Base-by-base conservation (phyloP, 768 basidiomycete species). In the Trametes meyenii region DNA sequence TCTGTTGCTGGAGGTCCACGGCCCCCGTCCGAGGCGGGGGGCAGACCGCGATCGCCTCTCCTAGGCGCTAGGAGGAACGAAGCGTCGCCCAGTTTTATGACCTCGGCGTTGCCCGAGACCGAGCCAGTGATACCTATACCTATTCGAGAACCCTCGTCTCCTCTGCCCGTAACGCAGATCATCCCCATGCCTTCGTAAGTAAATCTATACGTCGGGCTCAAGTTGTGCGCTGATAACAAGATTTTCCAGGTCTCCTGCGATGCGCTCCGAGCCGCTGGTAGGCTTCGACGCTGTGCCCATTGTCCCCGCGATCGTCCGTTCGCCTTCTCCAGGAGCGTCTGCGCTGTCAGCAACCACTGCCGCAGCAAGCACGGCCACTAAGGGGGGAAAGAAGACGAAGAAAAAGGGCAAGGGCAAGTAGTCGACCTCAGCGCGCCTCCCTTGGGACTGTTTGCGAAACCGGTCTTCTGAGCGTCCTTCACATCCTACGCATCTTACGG, bases 371-470 rank as follows among this genome's bases (percentile, higher is more conserved):
- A 46, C 39, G 40, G 16, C 29, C 1, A 53, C 62, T 12, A 67
- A 59, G 55, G 60, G 53, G 5, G 44, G 44, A 35, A 67, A 67
- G 62, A 65, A 65, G 53, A 55, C 50, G 16, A 67, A 65, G 55
- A 65, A 65, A 45, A 63, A 63, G 39, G 51, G 53, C n/a, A 54
- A 63, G 35, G 54, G 33, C 16, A 58, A 58, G 40, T 58, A 50
- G 39, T 33, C 29, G 29, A 33, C 29, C 29, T 33, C 8, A 33
- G 8, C 8, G 29, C 29, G 8, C 29, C 29, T 8, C 8, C 29
- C 29, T 33, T 33, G 4, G 29, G 29, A 33, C 43, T 17, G 43
- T 44, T n/a, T 19, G 43, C 40, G n/a, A 44, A 19, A 19, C 12
- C 11, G 46, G 23, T 4, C 11, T 13, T 12, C 40, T 12, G 40